Conservation (phyloP, 164 flowering plant genomes). For the Chimonanthus salicifolius region DNA sequence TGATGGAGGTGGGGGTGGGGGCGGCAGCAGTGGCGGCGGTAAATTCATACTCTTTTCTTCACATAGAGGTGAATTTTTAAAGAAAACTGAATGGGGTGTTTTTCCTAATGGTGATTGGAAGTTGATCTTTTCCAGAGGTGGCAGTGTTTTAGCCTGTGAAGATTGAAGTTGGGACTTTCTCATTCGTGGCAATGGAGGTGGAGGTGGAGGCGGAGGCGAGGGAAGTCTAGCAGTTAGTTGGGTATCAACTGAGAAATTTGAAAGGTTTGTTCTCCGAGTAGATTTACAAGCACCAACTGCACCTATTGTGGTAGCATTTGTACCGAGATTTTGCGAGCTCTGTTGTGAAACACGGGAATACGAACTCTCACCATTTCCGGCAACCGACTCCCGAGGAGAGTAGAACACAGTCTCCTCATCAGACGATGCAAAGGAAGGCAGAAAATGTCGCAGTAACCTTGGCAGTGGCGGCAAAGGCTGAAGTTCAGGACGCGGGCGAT, state of each 20-base stretch:
- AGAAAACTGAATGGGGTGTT: slow-evolving; percentile 32
- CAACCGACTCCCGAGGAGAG: slow-evolving; percentile 57
- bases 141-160: slow-evolving; percentile 13
- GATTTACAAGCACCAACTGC: slow-evolving; percentile 47
- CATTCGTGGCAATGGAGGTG: slow-evolving; percentile 16
- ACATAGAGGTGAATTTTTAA: slow-evolving; percentile 20
- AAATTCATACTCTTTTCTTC: slow-evolving; percentile 20
- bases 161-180: slow-evolving; percentile 4
- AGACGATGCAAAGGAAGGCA: slow-evolving; percentile 38
- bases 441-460: slow-evolving; percentile 29
- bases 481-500: slow-evolving; percentile 90
- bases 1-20: slow-evolving; percentile 50
- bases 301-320: not conserved
- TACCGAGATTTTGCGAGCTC: slow-evolving; percentile 8
- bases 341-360: slow-evolving; percentile 32
- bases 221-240: slow-evolving; percentile 26
- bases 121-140: slow-evolving; percentile 35
- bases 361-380: slow-evolving; percentile 34
- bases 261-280: slow-evolving; percentile 64
- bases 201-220: slow-evolving; percentile 21
- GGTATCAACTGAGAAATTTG: slow-evolving; percentile 42
- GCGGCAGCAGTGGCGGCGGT: slow-evolving; percentile 15
- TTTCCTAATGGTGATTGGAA: slow-evolving; percentile 57
- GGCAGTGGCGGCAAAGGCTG: slow-evolving; percentile 81
- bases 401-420: slow-evolving; percentile 69